Evolutionary conservation across 768 basidiomycete species (phyloP).

Genomic region (Mycena crocata): DNA sequence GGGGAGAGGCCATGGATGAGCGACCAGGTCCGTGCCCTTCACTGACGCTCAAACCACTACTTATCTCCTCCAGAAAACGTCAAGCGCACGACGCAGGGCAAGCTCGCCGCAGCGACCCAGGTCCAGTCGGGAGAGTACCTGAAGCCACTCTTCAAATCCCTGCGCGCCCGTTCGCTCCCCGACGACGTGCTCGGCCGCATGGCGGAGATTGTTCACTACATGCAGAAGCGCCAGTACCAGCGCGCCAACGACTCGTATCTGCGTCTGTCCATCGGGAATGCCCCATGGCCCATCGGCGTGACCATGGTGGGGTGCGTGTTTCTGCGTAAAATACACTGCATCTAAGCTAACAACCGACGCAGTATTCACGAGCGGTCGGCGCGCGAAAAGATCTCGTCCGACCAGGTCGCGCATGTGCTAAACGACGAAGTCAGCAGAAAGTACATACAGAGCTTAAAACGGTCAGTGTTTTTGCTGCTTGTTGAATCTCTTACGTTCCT

Average conservation of each 20-base stretch:
- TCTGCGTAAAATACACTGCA: neutral
- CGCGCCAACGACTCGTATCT: slow-evolving; percentile 97
- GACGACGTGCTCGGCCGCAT: slow-evolving; percentile 87
- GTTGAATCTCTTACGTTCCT: too few relatives aligned
- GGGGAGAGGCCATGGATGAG: slow-evolving; percentile 95
- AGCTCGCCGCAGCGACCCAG: slow-evolving; percentile 94
- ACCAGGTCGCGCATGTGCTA: slow-evolving; percentile 97
- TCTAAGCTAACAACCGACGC: slow-evolving; percentile 13
- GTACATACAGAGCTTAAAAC: slow-evolving; percentile 97
- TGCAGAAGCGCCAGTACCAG: slow-evolving; percentile 97
- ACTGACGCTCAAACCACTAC: neutral
- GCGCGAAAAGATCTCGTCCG: slow-evolving; percentile 96
- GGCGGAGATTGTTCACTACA: slow-evolving; percentile 94
- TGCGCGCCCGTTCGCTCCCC: slow-evolving; percentile 89
- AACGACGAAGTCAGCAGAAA: slow-evolving; percentile 99
- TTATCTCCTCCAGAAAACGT: slow-evolving; percentile 69
- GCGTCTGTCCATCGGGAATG: slow-evolving; percentile 96
- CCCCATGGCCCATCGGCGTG: slow-evolving; percentile 99
- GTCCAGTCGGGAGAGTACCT: slow-evolving; percentile 96
- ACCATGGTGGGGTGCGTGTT: slow-evolving; percentile 96
- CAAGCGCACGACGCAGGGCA: slow-evolving; percentile 91
- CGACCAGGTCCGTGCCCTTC: slow-evolving; percentile 75
- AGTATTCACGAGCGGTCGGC: slow-evolving; percentile 98
- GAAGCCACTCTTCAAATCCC: slow-evolving; percentile 93
- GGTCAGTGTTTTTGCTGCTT: slow-evolving; percentile 56